These are phyloP conservation scores for Aquilaria yunnanensis DNA, from an alignment of 345 rosid genomes.

Conservation along the genomic window DNA sequence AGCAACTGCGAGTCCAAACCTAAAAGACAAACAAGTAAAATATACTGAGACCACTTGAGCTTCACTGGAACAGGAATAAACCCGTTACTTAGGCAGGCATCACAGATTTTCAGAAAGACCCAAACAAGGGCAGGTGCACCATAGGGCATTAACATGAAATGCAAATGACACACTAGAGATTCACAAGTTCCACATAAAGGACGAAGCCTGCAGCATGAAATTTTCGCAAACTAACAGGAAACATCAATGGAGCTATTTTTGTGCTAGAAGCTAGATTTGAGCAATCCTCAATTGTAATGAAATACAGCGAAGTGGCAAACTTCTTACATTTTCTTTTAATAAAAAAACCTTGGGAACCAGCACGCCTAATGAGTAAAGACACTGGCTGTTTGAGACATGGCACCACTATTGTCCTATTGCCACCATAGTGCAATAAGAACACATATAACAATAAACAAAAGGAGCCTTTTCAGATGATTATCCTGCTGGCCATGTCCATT, in stretches of 20 bases:
- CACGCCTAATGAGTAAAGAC: slow-evolving; percentile 7
- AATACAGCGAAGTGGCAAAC: neutral
- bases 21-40: too few relatives aligned
- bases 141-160: neutral
- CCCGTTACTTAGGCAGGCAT: too few relatives aligned
- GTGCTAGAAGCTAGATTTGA: slow-evolving; percentile 12
- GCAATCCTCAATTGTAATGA: slow-evolving; percentile 17
- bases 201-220: neutral
- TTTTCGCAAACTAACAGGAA: slow-evolving; percentile 4
- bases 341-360: slow-evolving; percentile 17
- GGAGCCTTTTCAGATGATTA: slow-evolving; percentile 55
- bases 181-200: neutral
- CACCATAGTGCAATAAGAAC: slow-evolving; percentile 56
- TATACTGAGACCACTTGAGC: too few relatives aligned
- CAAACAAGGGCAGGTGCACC: too few relatives aligned
- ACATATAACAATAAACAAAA: slow-evolving; percentile 39
- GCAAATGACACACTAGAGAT: neutral
- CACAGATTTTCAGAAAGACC: too few relatives aligned
- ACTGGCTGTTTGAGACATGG: slow-evolving; percentile 11
- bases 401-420: slow-evolving; percentile 31
- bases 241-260: slow-evolving; percentile 11
- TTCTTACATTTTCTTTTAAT: slow-evolving; percentile 19
- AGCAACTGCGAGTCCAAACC: too few relatives aligned
- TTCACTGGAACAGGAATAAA: too few relatives aligned
- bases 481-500: slow-evolving; percentile 77